phyloP scores from a whole-genome alignment of 2,329 filamentous ascomycete species.

The Neoascochyta sp. region DNA sequence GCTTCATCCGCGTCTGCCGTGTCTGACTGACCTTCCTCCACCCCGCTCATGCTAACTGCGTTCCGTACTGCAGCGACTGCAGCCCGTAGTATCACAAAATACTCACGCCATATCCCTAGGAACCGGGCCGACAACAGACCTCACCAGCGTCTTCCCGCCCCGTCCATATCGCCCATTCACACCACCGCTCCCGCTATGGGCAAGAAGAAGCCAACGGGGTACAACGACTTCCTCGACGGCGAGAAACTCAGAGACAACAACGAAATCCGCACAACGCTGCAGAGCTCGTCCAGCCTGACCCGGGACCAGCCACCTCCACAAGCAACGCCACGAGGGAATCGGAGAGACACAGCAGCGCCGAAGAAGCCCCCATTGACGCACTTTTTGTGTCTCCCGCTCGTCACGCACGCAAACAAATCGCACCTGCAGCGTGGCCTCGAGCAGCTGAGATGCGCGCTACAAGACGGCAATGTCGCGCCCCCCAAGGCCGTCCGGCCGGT shows the following conservation, averaged over 20 bases:
- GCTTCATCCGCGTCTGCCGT: too few relatives aligned
- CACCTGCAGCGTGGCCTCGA: slow-evolving; percentile 63
- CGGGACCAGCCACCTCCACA: slow-evolving; percentile 12
- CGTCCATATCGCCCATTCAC: slow-evolving; percentile 1
- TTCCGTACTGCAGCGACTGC: too few relatives aligned
- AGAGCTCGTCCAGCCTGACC: slow-evolving; percentile 6
- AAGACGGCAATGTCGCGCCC: slow-evolving; percentile 57
- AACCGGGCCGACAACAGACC: too few relatives aligned
- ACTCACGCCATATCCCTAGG: too few relatives aligned
- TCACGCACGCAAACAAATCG: slow-evolving; percentile 56
- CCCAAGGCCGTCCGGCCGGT: slow-evolving; percentile 67
- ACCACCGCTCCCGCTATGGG: slow-evolving; percentile 30
- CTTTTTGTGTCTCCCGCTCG: slow-evolving; percentile 72
- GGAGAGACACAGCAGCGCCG: slow-evolving; percentile 9
- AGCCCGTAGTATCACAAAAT: too few relatives aligned
- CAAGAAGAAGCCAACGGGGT: slow-evolving; percentile 25
- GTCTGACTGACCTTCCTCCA: too few relatives aligned
- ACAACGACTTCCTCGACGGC: slow-evolving; percentile 37
- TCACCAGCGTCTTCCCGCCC: too few relatives aligned
- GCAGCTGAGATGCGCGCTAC: slow-evolving; percentile 49
- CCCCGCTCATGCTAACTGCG: too few relatives aligned
- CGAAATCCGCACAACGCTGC: slow-evolving; percentile 22
- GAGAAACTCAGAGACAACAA: slow-evolving; percentile 30
- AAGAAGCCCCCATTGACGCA: slow-evolving; percentile 59
- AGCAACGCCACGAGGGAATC: slow-evolving; percentile 7